Evolutionary conservation across 169 alveolate species (phyloP), one percentile per base, ranked within the genome.

Genomic region (Miamiensis avidus): DNA sequence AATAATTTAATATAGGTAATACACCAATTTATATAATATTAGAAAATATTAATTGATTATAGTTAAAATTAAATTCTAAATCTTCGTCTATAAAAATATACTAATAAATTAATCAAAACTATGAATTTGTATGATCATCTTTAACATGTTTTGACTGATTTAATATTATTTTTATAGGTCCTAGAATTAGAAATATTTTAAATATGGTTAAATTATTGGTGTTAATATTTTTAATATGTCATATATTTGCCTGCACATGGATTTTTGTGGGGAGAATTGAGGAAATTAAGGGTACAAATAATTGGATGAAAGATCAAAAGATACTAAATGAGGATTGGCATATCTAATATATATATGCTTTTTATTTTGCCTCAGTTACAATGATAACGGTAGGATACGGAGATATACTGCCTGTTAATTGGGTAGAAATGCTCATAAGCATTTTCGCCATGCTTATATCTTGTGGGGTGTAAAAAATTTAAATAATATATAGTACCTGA

Each of bases 341-440:
- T 25, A 79, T 64, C 0, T 64, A 74, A 82, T 82, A 82, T 31
- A 82, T 72, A 25, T 30, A 34, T 32, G 29, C 87, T 49, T 81
- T 86, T 64, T 86, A 86, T 76, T 86, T 86, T 86, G 90, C 90
- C 26, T 34, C 87, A 28, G 73, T 79, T 0, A 86, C 90, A 1
- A 86, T 86, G 90, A 82, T 81, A 31, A 86, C 90, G 0, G 90
- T 86, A 28, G 90, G 90, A 0, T 86, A 86, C 65, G 90, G 90
- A 0, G 90, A 86, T 81, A 75, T 86, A 11, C 29, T 74, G 29
- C 87, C 82, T n/a, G 28, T 29, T 25, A 86, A 86, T 86, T 27
- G 34, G 0, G 31, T 74, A 31, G 90, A 86, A 76, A 81, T 77
- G 64, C 28, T 34, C 31, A 33, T 78, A 74, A 75, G 75, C 1